phyloP scores from a whole-genome alignment of 176 grass and related monocot species.

The Lolium rigidum region DNA sequence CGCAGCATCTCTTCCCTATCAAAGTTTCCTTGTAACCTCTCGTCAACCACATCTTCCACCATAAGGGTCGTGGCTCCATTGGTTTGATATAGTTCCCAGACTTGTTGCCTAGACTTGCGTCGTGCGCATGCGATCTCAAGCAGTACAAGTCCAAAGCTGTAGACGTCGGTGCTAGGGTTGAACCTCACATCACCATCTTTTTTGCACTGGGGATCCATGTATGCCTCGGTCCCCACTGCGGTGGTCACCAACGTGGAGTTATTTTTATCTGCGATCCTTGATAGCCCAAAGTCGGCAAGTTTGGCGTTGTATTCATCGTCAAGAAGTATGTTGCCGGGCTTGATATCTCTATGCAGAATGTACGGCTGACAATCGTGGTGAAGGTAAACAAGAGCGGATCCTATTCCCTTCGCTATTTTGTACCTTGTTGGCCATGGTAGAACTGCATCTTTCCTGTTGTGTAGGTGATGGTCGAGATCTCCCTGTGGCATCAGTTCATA shows the following conservation, averaged over 20 bases:
- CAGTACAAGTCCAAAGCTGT: background rate
- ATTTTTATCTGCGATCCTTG: background rate
- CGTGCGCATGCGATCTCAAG: background rate
- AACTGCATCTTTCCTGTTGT: background rate
- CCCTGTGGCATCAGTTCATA: background rate
- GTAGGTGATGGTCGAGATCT: background rate
- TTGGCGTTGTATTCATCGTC: background rate
- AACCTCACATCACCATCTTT: background rate
- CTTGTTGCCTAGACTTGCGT: background rate
- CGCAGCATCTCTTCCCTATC: background rate
- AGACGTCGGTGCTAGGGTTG: background rate
- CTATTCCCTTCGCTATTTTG: background rate
- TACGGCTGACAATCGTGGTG: background rate
- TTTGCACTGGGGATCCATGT: background rate
- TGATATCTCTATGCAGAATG: constrained; percentile 22
- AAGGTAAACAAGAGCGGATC: background rate
- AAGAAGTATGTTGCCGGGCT: background rate
- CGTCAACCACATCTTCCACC: background rate
- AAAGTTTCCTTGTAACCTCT: background rate
- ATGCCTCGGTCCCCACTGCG: background rate
- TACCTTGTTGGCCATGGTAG: background rate
- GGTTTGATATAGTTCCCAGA: background rate
- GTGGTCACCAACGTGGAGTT: background rate
- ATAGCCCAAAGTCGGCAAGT: background rate
- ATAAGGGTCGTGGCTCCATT: background rate